Evolutionary conservation across 768 basidiomycete species (phyloP).

Genomic region (Piloderma croceum): DNA sequence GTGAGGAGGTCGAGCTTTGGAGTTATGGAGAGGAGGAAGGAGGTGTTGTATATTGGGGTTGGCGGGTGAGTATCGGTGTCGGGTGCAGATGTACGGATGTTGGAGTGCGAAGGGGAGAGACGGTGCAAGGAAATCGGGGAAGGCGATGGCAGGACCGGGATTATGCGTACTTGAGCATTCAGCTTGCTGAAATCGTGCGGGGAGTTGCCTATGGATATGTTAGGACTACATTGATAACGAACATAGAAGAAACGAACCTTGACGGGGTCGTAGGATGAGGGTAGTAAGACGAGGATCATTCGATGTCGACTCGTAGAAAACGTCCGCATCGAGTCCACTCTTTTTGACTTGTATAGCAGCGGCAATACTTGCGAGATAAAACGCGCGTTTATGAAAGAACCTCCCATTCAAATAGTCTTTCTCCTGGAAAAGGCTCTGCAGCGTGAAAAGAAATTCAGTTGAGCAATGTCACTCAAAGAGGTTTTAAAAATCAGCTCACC

Average conservation of each 20-base stretch:
- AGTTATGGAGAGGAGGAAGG: slow-evolving; percentile 47
- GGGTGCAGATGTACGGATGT: slow-evolving; percentile 43
- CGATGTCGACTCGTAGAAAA: slow-evolving; percentile 50
- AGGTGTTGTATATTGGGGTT: slow-evolving; percentile 78
- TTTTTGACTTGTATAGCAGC: slow-evolving; percentile 46
- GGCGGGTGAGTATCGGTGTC: slow-evolving; percentile 30
- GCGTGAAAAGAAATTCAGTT: not conserved
- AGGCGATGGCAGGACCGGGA: slow-evolving; percentile 55
- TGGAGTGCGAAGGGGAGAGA: slow-evolving; percentile 71
- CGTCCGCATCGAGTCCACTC: slow-evolving; percentile 47
- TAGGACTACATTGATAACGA: no score
- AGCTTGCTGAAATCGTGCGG: slow-evolving; percentile 58
- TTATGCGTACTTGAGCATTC: slow-evolving; percentile 66
- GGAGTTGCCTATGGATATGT: slow-evolving; percentile 38
- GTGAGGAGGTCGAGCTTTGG: slow-evolving; percentile 33
- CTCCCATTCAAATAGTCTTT: slow-evolving; percentile 90
- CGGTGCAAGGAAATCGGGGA: slow-evolving; percentile 63
- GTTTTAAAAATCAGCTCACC: slow-evolving; percentile 37
- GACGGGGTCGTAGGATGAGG: slow-evolving; percentile 52
- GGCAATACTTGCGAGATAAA: slow-evolving; percentile 80
- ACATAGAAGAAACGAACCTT: slow-evolving; percentile 37
- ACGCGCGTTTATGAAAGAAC: slow-evolving; percentile 88
- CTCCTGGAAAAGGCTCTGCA: slow-evolving; percentile 80
- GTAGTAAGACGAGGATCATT: slow-evolving; percentile 63
- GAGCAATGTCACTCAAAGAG: not conserved